phyloP scores from a whole-genome alignment of 352 stramenopile genomes.

The Elongisporangium senticosum region DNA sequence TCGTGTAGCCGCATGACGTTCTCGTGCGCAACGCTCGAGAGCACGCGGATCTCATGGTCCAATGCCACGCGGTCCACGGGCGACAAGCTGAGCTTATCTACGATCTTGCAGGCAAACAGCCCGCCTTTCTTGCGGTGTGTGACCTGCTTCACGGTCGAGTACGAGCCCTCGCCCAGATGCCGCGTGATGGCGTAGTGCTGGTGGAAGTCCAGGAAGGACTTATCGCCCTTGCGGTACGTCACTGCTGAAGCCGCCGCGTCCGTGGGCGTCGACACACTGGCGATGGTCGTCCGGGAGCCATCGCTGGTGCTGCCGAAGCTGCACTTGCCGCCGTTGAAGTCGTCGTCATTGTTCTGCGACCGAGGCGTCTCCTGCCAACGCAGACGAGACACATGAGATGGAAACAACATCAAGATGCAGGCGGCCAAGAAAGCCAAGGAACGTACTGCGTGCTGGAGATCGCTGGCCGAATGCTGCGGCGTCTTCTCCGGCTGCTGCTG shows the following conservation, averaged over 20 bases:
- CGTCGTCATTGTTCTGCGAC: not conserved
- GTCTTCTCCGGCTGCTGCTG: constrained; percentile 6
- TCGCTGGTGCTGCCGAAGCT: constrained; percentile 14
- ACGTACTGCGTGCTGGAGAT: not conserved
- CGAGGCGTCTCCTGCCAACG: not conserved
- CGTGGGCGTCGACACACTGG: constrained; percentile 3
- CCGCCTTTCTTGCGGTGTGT: constrained; percentile 74
- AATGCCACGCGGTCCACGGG: constrained; percentile 64
- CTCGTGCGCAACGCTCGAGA: constrained; percentile 69
- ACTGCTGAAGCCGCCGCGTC: constrained; percentile 20
- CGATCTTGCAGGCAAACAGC: constrained; percentile 77
- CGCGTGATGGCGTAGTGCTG: constrained; percentile 75
- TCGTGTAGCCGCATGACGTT: constrained; percentile 91
- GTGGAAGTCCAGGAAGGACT: constrained; percentile 81
- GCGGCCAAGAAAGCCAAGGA: not conserved
- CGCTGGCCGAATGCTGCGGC: not conserved
- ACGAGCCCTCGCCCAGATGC: constrained; percentile 81
- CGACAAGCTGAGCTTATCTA: constrained; percentile 75
- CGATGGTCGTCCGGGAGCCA: constrained; percentile 11
- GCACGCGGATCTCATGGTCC: constrained; percentile 66
- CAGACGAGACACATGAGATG: not conserved
- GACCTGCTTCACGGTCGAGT: constrained; percentile 86
- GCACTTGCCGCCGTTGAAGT: not conserved
- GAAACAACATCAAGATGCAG: not conserved
- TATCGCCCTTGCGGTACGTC: constrained; percentile 67